phyloP scores from a whole-genome alignment of 495 filamentous ascomycete species.

The Neurospora sp. region DNA sequence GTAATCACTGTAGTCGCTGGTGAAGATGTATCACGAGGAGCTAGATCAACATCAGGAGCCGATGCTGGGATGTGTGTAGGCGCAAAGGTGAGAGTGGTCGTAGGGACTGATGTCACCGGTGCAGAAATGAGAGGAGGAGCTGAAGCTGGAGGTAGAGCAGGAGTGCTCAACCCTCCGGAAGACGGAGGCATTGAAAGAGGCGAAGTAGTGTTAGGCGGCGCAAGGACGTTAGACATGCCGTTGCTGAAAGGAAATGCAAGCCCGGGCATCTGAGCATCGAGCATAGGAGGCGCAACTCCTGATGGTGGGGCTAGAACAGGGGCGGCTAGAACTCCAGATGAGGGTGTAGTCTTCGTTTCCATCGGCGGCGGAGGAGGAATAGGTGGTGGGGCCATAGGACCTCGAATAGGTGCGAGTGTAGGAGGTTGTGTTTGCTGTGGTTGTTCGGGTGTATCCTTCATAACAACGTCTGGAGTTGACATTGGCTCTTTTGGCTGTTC shows the following conservation, averaged over 20 bases:
- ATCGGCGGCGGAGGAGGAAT: constrained; percentile 20
- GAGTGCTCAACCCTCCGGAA: background rate
- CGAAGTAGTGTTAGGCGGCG: constrained; percentile 32
- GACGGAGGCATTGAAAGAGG: constrained; percentile 23
- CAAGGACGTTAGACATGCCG: constrained; percentile 29
- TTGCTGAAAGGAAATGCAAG: constrained; percentile 9
- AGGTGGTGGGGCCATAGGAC: constrained; percentile 6
- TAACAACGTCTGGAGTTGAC: background rate
- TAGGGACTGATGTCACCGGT: constrained; percentile 1
- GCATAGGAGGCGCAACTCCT: constrained; percentile 10
- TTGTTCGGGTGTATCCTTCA: background rate
- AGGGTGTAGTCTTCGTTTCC: constrained; percentile 18
- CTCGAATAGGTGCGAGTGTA: constrained; percentile 5
- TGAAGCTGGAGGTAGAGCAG: constrained; percentile 1
- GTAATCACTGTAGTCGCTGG: constrained; percentile 3
- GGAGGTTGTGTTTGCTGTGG: background rate
- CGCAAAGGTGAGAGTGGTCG: background rate
- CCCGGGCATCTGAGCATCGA: constrained; percentile 14
- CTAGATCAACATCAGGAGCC: background rate
- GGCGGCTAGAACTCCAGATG: constrained; percentile 32
- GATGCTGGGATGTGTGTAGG: background rate
- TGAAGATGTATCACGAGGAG: background rate
- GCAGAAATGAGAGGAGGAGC: background rate
- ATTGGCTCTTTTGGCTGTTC: background rate
- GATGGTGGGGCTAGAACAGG: constrained; percentile 26